phyloP scores from a whole-genome alignment of 2,329 filamentous ascomycete species.

The Colletotrichum navitas region DNA sequence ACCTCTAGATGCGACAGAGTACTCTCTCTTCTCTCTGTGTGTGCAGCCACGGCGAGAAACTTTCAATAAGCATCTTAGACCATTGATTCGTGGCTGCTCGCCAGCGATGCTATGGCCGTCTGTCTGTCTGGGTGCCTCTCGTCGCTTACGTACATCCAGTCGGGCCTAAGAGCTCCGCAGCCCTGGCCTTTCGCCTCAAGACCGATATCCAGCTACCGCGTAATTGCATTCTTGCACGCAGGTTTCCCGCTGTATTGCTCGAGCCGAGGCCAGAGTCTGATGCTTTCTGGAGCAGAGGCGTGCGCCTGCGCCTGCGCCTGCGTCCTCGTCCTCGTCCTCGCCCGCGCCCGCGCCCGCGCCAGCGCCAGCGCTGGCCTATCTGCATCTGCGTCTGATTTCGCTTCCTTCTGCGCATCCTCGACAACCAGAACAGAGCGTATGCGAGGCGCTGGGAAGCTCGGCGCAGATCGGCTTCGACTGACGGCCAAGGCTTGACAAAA shows the following conservation, averaged over 20 bases:
- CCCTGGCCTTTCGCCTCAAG: constrained; percentile 22
- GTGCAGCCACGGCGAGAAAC: constrained; percentile 6
- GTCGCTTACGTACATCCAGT: constrained; percentile 8
- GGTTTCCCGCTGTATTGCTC: constrained; percentile 29
- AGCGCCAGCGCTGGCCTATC: constrained; percentile 1
- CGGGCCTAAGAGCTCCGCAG: constrained; percentile 17
- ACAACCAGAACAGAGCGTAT: constrained; percentile 12
- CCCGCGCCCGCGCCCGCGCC: constrained; percentile 4
- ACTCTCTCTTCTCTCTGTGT: background rate
- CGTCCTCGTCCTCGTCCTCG: background rate
- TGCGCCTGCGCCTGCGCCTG: background rate
- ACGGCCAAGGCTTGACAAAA: constrained; percentile 22
- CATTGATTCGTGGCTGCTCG: constrained; percentile 5
- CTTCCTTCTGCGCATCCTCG: constrained; percentile 21
- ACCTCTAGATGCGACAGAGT: background rate
- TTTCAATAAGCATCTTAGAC: constrained; percentile 7
- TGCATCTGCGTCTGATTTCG: constrained; percentile 8
- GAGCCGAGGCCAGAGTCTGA: constrained; percentile 14
- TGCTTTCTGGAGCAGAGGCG: background rate
- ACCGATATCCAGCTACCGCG: background rate
- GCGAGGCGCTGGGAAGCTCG: background rate
- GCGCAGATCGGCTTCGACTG: constrained; percentile 24
- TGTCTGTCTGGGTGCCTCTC: constrained; percentile 8
- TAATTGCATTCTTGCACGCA: constrained; percentile 23
- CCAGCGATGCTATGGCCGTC: background rate